Conservation (phyloP, 139 green algal genomes). For the Auxenochlorella pyrenoidosa region DNA sequence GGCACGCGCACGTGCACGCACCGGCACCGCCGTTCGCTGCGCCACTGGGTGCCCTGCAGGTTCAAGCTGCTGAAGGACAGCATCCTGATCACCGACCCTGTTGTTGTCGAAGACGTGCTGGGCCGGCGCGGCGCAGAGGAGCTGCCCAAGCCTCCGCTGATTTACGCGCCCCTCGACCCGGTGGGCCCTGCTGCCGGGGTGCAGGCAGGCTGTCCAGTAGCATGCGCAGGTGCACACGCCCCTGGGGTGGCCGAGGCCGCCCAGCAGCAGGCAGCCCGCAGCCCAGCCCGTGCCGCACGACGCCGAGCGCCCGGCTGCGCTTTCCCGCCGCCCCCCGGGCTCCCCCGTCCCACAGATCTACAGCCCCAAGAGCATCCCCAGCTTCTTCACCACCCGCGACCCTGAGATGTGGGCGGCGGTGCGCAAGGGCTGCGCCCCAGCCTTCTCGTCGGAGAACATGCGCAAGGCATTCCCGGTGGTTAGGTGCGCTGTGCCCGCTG, state of each 20-base stretch:
- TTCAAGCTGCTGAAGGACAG: not conserved
- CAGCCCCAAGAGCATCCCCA: not conserved
- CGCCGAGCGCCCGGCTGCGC: no score
- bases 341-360: not conserved
- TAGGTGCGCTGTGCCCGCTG: not conserved
- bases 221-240: no score
- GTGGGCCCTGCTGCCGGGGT: not conserved
- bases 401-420: not conserved
- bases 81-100: not conserved
- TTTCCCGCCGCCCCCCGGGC: no score
- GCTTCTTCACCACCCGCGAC: not conserved
- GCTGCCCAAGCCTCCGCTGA: not conserved
- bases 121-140: not conserved
- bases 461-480: conserved; percentile 16
- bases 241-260: not conserved
- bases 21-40: no score
- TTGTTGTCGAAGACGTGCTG: not conserved
- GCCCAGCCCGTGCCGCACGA: no score
- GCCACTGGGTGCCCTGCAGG: not conserved
- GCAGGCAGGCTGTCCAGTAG: no score
- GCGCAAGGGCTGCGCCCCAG: conserved; percentile 9
- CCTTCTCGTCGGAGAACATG: conserved; percentile 19
- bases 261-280: no score
- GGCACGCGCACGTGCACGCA: not conserved
- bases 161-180: not conserved